These are phyloP conservation scores for Auricularia cornea DNA, from an alignment of 768 basidiomycete genomes.

Conservation along the genomic window DNA sequence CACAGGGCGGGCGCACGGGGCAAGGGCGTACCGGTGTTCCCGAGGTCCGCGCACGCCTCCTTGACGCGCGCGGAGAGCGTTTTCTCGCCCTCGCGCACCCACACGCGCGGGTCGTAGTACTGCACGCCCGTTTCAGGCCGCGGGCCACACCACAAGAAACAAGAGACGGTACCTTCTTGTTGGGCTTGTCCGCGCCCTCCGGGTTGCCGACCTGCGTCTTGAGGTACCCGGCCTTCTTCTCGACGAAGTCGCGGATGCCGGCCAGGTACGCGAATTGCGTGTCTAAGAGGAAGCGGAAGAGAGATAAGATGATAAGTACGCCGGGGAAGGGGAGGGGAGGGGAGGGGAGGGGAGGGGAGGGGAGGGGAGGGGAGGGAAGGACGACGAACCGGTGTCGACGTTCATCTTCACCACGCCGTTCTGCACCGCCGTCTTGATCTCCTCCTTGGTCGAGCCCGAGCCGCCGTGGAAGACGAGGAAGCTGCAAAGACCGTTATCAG, in stretches of 20 bases:
- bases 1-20: too few relatives aligned
- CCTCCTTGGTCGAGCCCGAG: conserved; percentile 92
- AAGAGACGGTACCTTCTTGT: conserved; percentile 75
- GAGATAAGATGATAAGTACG: not conserved
- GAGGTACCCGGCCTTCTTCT: conserved; percentile 82
- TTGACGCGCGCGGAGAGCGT: conserved; percentile 80
- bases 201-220: conserved; percentile 93
- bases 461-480: conserved; percentile 99
- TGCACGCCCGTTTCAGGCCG: conserved; percentile 16
- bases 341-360: not conserved
- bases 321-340: conserved; percentile 2
- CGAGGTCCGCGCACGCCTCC: conserved; percentile 87
- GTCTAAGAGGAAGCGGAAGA: conserved; percentile 32
- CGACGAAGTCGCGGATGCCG: conserved; percentile 87
- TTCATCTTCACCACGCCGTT: conserved; percentile 99
- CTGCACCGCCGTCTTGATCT: conserved; percentile 84
- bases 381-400: conserved; percentile 67
- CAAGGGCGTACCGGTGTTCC: conserved; percentile 51
- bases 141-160: not conserved
- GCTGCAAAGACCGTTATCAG: conserved; percentile 29
- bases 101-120: conserved; percentile 94
- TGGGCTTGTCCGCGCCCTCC: conserved; percentile 92
- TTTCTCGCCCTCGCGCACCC: conserved; percentile 99
- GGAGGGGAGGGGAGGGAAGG: not conserved
- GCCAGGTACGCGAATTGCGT: conserved; percentile 85